These are phyloP conservation scores for Diutina pseudorugosa DNA, from an alignment of 1,139 yeast genomes.

Conservation along the genomic window DNA sequence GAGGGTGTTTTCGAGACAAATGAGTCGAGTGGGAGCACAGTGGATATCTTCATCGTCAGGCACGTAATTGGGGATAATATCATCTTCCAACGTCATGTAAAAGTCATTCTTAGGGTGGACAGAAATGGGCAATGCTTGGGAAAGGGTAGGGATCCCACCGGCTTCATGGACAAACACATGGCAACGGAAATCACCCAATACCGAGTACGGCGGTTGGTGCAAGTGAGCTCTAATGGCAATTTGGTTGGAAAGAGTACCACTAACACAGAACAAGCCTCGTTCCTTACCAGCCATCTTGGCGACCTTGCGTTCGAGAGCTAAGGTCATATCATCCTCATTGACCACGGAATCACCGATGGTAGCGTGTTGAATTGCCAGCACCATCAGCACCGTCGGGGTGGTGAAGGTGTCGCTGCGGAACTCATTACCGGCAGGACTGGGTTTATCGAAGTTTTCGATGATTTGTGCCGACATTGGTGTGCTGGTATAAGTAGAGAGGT, in stretches of 20 bases:
- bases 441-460: not conserved
- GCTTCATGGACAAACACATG: slow-evolving; percentile 32
- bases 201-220: slow-evolving; percentile 32
- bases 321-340: slow-evolving; percentile 28
- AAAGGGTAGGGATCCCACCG: slow-evolving; percentile 32
- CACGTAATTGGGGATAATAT: slow-evolving; percentile 24
- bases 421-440: slow-evolving; percentile 15
- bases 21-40: slow-evolving; percentile 34
- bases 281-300: slow-evolving; percentile 27
- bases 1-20: slow-evolving; percentile 33
- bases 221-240: slow-evolving; percentile 28
- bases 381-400: slow-evolving; percentile 29
- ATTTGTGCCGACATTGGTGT: not conserved
- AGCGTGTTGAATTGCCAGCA: slow-evolving; percentile 11
- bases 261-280: slow-evolving; percentile 31
- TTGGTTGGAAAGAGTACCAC: slow-evolving; percentile 37
- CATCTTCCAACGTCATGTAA: slow-evolving; percentile 28
- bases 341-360: slow-evolving; percentile 30
- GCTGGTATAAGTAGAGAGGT: not conserved
- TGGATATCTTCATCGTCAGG: slow-evolving; percentile 39
- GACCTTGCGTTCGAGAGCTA: slow-evolving; percentile 22
- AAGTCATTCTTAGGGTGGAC: slow-evolving; percentile 25
- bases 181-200: slow-evolving; percentile 28
- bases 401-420: slow-evolving; percentile 38
- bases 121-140: slow-evolving; percentile 35